Base-by-base conservation (phyloP, 495 filamentous ascomycete species). In the Annulohypoxylon maeteangense region DNA sequence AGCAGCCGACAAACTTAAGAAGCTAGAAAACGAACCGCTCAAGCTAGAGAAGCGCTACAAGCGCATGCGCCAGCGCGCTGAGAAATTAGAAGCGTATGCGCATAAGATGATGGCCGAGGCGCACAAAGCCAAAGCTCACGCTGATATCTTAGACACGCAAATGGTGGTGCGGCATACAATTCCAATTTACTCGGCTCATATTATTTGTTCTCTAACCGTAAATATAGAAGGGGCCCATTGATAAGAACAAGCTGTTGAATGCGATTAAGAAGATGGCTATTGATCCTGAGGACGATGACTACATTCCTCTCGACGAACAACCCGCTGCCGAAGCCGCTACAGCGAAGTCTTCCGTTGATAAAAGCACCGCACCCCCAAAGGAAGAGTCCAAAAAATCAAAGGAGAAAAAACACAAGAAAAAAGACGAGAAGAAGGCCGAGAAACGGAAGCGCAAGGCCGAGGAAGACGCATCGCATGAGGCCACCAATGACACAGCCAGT, bases 41-140 rank as follows among this genome's bases (percentile, higher is more conserved):
- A 78, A 76, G 61, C 54, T 75, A 57, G 78, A 82, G 63, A 75
- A 77, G 66, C 74, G 77, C 65, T 68, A 44, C 23, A 74, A 67
- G 47, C 75, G 70, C 23, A 22, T 76, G 44, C 67, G 62, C 25
- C 42, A 61, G 20, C 76, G 72, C 14, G 76, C 74, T 16, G 60
- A 62, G 1, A 78, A 78, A 47, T 25, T 75, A 11, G 64, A 74
- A 34, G 62, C 48, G 10, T 73, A 77, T 57, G 73, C 74, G 4
- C 27, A 34, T 4, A 70, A 74, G 50, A 29, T 74, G 7, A 65
- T 72, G 71, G 65, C 45, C 1, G 70, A 79, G 27, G 70, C 68
- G 10, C 64, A 77, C 29, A 68, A 66, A 38, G 74, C 74, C 27
- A 40, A 53, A 29, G 72, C 57, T n/a, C 71, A 38, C 10, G 70